Evolutionary conservation across 495 filamentous ascomycete genomes (phyloP), one percentile per base, ranked within the genome.

Genomic region (Cudoniella acicularis): DNA sequence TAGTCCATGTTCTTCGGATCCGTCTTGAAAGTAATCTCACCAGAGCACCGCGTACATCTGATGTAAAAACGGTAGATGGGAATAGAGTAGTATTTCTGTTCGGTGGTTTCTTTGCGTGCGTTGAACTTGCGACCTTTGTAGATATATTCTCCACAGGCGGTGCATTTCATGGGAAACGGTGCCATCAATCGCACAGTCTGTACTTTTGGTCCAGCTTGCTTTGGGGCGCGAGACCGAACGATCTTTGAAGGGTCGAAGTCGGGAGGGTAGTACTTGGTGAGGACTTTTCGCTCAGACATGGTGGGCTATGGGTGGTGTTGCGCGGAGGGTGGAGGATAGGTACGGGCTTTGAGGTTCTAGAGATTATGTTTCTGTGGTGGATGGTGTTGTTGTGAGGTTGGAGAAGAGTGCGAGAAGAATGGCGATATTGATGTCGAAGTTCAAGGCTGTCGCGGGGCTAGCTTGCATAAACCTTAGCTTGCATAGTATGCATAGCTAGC

Each of bases 41-140:
- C 87, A 41, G 77, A 83, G 72, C 95, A 99, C 47, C 92, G 76
- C 59, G 94, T 97, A 73, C 95, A 99, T 1, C 90, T 81, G 66
- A 98, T 98, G 72, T 93, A 96, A 79, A 98, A 96, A 0, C 93
- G 84, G 77, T 87, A 94, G 54, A 98, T 92, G 60, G 88, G 82
- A 60, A 99, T 96, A 54, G 77, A 77, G 58, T 93, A 83, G 76
- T 99, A 99, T 62, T 87, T 89, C 67, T 98, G 92, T 42, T 94
- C 91, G 4, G 89, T 90, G 8, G 88, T 96, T 67, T 97, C 91
- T 64, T 99, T 99, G 51, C 91, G 85, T 1, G 94, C 92, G 73
- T 97, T 98, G 81, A 96, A 98, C 67, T 97, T 98, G 49, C 92
- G 86, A 1, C 93, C 93, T 63, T 90, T 90, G 78, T 97, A 96